Conservation (phyloP, 768 basidiomycete genomes). For the Boletus vermiculosoides region DNA sequence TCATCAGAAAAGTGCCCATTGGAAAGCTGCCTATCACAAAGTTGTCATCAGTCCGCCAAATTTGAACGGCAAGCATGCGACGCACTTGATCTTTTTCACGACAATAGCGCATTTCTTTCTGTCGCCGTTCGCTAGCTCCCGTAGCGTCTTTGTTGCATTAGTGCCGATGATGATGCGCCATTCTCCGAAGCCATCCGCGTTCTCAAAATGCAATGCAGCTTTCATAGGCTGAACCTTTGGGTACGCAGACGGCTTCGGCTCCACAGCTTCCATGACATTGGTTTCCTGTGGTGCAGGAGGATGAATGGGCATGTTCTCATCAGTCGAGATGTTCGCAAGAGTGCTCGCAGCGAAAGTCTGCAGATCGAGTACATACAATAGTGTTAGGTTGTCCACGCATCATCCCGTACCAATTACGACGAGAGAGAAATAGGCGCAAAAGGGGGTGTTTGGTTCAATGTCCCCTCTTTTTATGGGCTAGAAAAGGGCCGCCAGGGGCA, state of each 20-base stretch:
- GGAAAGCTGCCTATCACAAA: constrained; percentile 55
- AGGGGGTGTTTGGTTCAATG: too few species aligned
- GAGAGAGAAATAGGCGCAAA: too few species aligned
- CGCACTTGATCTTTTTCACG: constrained; percentile 68
- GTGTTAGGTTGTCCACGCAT: too few species aligned
- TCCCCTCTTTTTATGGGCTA: too few species aligned
- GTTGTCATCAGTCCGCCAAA: background rate
- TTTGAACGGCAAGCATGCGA: background rate
- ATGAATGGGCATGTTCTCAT: background rate
- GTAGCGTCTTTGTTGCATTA: constrained; percentile 48
- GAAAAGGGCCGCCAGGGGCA: too few species aligned
- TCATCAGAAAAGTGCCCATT: constrained; percentile 66
- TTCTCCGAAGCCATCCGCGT: constrained; percentile 56
- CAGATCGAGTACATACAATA: too few species aligned
- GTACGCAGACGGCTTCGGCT: constrained; percentile 24
- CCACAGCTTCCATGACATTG: background rate
- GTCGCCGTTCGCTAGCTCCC: constrained; percentile 46
- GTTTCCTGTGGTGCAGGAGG: background rate
- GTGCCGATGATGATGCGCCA: constrained; percentile 61
- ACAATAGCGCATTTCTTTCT: constrained; percentile 49
- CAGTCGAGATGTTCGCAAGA: background rate
- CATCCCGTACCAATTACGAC: too few species aligned
- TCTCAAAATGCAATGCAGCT: constrained; percentile 59
- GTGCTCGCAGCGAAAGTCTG: too few species aligned
- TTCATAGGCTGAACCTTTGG: constrained; percentile 57